Evolutionary conservation across 1,284 basidiomycete genomes (phyloP).

Genomic region (Puccinia hordei): DNA sequence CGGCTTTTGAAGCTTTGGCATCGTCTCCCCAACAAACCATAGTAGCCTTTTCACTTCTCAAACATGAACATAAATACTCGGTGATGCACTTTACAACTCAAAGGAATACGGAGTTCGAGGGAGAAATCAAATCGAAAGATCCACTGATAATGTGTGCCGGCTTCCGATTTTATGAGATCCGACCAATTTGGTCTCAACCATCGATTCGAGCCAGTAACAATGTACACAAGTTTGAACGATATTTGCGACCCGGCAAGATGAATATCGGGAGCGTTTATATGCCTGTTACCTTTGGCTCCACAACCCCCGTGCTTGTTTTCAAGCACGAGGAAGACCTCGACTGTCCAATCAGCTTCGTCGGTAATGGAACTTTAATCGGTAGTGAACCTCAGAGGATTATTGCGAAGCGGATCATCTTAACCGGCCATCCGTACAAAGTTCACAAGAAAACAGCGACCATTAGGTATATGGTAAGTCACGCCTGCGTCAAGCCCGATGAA

Average conservation of each 20-base stretch:
- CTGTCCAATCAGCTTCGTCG: conserved; percentile 69
- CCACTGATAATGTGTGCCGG: conserved; percentile 85
- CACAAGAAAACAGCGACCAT: conserved; percentile 97
- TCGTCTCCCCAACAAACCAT: conserved; percentile 64
- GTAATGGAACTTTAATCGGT: conserved; percentile 82
- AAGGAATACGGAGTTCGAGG: conserved; percentile 91
- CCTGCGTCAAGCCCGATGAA: neutral
- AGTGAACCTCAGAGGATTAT: conserved; percentile 89
- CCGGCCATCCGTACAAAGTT: conserved; percentile 94
- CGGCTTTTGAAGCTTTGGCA: conserved; percentile 14
- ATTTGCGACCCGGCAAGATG: conserved; percentile 77
- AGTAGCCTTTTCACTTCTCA: conserved; percentile 78
- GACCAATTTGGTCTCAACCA: conserved; percentile 89
- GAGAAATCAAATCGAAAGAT: conserved; percentile 89
- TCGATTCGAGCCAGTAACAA: conserved; percentile 90
- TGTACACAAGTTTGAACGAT: conserved; percentile 96
- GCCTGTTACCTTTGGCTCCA: conserved; percentile 80
- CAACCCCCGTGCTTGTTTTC: conserved; percentile 30
- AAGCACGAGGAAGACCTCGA: conserved; percentile 53
- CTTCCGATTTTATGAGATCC: conserved; percentile 77
- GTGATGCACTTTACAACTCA: conserved; percentile 91
- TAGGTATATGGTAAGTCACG: conserved; percentile 78
- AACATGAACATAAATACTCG: conserved; percentile 95
- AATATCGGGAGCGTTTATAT: conserved; percentile 83
- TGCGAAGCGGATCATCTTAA: conserved; percentile 87